Evolutionary conservation across 2,329 filamentous ascomycete species (phyloP), one percentile per base, ranked within the genome.

Genomic region (Pyrenophora teres): DNA sequence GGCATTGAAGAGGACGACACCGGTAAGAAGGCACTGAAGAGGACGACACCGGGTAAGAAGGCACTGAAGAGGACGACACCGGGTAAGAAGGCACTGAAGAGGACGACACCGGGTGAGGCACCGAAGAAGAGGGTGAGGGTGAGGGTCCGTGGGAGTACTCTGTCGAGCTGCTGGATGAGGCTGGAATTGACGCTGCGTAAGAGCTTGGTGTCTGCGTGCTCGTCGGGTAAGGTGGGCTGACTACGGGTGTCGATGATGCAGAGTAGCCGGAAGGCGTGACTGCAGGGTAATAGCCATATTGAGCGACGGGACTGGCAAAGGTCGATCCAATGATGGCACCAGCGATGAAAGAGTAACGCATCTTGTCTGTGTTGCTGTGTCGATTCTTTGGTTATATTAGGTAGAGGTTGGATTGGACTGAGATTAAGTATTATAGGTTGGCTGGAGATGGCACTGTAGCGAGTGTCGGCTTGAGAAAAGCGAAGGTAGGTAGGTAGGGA

Each of bases 401-500:
- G 13, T 30, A 9, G 32, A 52, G 23, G 44, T 33, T 55, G 23
- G 37, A 6, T 25, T 25, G 23, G 43, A 39, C 18, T 44, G 56
- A 25, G 43, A 67, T 69, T 68, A 68, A 48, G 42, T 58, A 62
- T 64, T 67, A 47, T 16, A 56, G 50, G 46, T 50, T 58, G 60
- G 60, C 57, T 56, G 50, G 54, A 60, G 57, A 63, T 59, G 57
- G 52, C 57, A 63, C 59, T 53, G 50, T 59, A 68, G 63, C 67
- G 70, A 71, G 58, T 68, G 70, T 66, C 60, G 61, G 58, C 61
- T 57, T 57, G 41, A 39, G 58, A 59, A 55, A 64, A 71, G 69
- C 69, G 70, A 72, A 67, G 38, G 67, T 66, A 44, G 47, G 56
- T 57, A 57, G 54, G 59, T 57, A 57, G 54, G 59, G 62, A 63